These are phyloP conservation scores for Mortierella sp. DNA, from an alignment of 371 early-diverging fungal species.

Conservation along the genomic window DNA sequence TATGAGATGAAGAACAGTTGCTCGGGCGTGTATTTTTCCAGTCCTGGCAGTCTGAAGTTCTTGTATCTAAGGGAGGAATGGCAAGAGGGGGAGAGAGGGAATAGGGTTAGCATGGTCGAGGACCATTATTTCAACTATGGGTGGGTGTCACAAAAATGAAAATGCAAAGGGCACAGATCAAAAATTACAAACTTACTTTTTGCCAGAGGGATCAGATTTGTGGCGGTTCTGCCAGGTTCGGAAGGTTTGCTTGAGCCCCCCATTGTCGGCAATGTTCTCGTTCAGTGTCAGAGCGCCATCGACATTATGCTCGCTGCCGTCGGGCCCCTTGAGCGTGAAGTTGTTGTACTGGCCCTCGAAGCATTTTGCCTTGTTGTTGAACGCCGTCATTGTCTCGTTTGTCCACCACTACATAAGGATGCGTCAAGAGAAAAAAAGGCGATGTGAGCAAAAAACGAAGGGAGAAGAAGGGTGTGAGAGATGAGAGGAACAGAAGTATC, in stretches of 20 bases:
- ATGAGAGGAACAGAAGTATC: neutral
- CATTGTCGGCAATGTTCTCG: conserved; percentile 86
- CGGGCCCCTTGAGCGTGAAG: conserved; percentile 19
- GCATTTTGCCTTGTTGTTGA: conserved; percentile 67
- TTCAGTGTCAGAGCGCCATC: conserved; percentile 74
- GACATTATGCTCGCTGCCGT: conserved; percentile 43
- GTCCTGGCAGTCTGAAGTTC: conserved; percentile 7
- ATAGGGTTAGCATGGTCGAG: too few species aligned
- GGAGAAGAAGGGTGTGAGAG: neutral
- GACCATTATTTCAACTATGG: too few species aligned
- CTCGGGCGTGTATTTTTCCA: conserved; percentile 52
- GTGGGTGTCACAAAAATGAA: neutral
- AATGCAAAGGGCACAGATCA: neutral
- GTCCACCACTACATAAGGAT: conserved; percentile 76
- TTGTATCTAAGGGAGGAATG: neutral
- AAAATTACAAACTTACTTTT: conserved; percentile 14
- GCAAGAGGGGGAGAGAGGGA: neutral
- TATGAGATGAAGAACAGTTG: conserved; percentile 69
- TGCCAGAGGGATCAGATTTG: conserved; percentile 52
- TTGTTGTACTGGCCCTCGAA: conserved; percentile 75
- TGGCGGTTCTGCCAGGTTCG: conserved; percentile 60
- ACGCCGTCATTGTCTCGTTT: conserved; percentile 62
- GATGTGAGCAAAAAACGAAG: neutral
- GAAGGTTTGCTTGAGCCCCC: conserved; percentile 67
- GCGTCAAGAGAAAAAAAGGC: too few species aligned